Base-by-base conservation (phyloP, 1,284 basidiomycete genomes). In the Leccinum cinnamomeum region DNA sequence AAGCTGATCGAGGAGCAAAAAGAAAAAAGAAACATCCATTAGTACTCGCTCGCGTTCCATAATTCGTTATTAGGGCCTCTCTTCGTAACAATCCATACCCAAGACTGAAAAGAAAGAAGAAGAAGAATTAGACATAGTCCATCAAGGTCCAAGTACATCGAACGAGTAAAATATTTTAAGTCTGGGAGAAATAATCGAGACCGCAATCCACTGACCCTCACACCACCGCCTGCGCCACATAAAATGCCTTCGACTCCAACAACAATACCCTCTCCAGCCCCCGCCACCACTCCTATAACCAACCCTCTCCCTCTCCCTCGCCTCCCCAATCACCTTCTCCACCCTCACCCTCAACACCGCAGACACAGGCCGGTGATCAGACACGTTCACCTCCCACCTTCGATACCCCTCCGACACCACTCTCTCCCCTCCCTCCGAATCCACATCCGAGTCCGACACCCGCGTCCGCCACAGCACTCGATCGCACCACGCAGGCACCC, bases 401-500 rank as follows among this genome's bases (percentile, higher is more conserved):
- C 75, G 74, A 75, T 97, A 93, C 68, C 84, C 82, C 73, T 91
- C 62, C 72, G 85, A 81, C 64, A 78, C 69, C 60, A 95, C 85
- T 7, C 89, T 79, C 10, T 84, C 83, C 5, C 82, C 79, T 39
- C 18, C 46, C 46, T 48, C 46, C 18, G 11, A 20, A 6, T 20
- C 44, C 44, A 46, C 44, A 3, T 46, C 44, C 44, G 44, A 46
- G 46, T 48, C 46, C 7, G 46, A 48, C 46, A 20, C 18, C 18
- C 46, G 18, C 46, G 86, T 82, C n/a, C 88, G 84, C 86, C 91
- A 97, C 46, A 98, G 79, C 23, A 98, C 86, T 7, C 97, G 87
- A 75, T 99, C 97, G 76, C 97, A 99, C 95, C 96, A 98, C 0
- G 96, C 94, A 1, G 96, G 97, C 7, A 89, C 84, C 0, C 97